phyloP scores from a whole-genome alignment of 139 green algal species.

The Volvox reticuliferus region DNA sequence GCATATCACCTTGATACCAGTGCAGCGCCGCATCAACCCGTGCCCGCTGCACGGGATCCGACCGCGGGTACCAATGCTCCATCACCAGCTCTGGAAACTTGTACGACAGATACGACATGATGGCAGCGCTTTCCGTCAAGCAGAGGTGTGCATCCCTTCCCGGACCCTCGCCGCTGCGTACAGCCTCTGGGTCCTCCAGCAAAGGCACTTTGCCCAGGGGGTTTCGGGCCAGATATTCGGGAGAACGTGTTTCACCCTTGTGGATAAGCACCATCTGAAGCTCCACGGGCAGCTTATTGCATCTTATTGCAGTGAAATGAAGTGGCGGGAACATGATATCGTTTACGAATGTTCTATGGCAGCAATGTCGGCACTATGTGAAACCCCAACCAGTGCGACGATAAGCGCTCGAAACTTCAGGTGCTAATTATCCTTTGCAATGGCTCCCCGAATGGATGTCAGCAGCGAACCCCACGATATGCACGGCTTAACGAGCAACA shows the following conservation, averaged over 20 bases:
- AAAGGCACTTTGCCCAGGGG: slow-evolving; percentile 43
- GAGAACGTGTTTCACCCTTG: slow-evolving; percentile 30
- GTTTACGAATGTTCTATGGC: too few relatives aligned
- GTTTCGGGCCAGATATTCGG: slow-evolving; percentile 33
- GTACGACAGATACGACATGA: slow-evolving; percentile 49
- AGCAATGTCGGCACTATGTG: too few relatives aligned
- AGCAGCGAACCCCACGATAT: too few relatives aligned
- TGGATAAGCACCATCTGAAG: slow-evolving; percentile 23
- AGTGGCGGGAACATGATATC: too few relatives aligned
- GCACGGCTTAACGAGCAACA: too few relatives aligned
- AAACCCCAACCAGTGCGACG: too few relatives aligned
- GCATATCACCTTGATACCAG: slow-evolving; percentile 37
- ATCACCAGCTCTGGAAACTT: slow-evolving; percentile 4
- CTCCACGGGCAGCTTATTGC: slow-evolving; percentile 47
- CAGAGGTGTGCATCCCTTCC: not conserved
- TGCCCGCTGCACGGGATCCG: slow-evolving; percentile 1
- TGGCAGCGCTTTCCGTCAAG: slow-evolving; percentile 48
- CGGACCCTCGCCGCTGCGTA: not conserved
- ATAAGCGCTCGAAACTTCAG: too few relatives aligned
- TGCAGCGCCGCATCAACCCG: slow-evolving; percentile 40
- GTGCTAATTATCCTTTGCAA: too few relatives aligned
- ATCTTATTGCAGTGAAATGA: too few relatives aligned
- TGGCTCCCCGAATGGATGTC: too few relatives aligned
- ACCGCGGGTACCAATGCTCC: slow-evolving; percentile 47
- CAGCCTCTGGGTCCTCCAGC: slow-evolving; percentile 9